A percentile compares a stretch with the other conserved stretches of the same genome.
Evolutionary conservation across 2,329 filamentous ascomycete species (phyloP).

Genomic region (Didymella glomerata): DNA sequence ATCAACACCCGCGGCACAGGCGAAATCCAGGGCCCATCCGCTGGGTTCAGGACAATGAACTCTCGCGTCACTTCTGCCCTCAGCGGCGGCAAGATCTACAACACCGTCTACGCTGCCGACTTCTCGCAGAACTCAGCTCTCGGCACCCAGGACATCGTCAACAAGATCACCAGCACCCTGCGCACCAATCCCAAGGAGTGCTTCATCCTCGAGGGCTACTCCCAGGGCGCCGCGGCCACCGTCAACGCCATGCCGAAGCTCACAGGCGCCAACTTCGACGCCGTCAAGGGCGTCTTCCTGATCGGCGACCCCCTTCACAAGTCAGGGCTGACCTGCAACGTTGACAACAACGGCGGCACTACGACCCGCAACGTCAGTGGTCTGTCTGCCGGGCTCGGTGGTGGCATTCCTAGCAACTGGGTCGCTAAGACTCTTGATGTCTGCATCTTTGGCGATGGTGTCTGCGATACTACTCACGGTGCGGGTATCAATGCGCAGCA

Average conservation of each 20-base stretch:
- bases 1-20: constrained; percentile 37
- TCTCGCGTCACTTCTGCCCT: constrained; percentile 34
- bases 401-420: constrained; percentile 43
- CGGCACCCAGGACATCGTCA: constrained; percentile 47
- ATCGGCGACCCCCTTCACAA: constrained; percentile 49
- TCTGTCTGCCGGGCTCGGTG: constrained; percentile 6
- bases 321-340: constrained; percentile 46
- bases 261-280: constrained; percentile 44
- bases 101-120: constrained; percentile 47
- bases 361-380: constrained; percentile 47
- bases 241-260: constrained; percentile 45
- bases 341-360: constrained; percentile 46
- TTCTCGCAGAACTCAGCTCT: constrained; percentile 36
- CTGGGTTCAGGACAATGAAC: constrained; percentile 50
- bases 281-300: constrained; percentile 51
- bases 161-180: constrained; percentile 41
- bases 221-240: constrained; percentile 50
- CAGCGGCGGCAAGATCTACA: constrained; percentile 46
- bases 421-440: constrained; percentile 50
- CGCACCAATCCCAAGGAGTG: constrained; percentile 39
- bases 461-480: constrained; percentile 49
- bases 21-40: constrained; percentile 28
- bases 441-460: constrained; percentile 48
- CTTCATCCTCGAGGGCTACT: constrained; percentile 52
- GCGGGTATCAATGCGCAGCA: constrained; percentile 44